phyloP scores from a whole-genome alignment of 106 monocot genomes.

The Dendrobium officinale region DNA sequence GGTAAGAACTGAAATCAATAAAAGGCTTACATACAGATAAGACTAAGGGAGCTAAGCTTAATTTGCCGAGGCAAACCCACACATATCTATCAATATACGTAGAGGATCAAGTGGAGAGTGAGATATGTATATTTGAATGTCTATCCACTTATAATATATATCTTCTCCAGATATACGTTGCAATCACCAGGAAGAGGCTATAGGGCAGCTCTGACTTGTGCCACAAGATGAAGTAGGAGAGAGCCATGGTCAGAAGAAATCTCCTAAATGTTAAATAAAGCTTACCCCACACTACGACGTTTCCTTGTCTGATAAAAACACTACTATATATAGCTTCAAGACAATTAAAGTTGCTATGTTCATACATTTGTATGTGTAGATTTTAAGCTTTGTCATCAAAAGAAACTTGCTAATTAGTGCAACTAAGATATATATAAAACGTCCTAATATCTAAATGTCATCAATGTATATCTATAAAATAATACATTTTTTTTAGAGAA shows the following conservation, averaged over 20 bases:
- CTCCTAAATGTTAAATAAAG: slow-evolving; percentile 5
- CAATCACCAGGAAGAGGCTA: neutral
- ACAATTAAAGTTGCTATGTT: slow-evolving; percentile 2
- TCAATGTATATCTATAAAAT: too few species aligned
- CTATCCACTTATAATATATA: neutral
- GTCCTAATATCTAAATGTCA: too few species aligned
- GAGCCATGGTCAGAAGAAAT: slow-evolving; percentile 14
- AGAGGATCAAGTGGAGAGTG: neutral
- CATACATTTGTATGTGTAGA: neutral
- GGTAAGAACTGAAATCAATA: neutral
- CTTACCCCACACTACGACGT: neutral
- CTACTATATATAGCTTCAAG: neutral
- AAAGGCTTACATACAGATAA: neutral
- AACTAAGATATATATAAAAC: too few species aligned
- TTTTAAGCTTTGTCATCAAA: too few species aligned
- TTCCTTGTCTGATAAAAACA: neutral
- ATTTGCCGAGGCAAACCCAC: too few species aligned
- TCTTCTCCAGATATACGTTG: neutral
- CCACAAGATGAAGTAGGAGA: slow-evolving; percentile 14
- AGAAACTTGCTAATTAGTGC: too few species aligned
- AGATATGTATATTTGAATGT: neutral
- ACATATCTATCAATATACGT: too few species aligned
- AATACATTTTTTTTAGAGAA: too few species aligned
- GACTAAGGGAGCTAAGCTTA: too few species aligned
- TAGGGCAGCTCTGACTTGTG: slow-evolving; percentile 6